Base-by-base conservation (phyloP, 495 filamentous ascomycete species). In the Durotheca rogersii region DNA sequence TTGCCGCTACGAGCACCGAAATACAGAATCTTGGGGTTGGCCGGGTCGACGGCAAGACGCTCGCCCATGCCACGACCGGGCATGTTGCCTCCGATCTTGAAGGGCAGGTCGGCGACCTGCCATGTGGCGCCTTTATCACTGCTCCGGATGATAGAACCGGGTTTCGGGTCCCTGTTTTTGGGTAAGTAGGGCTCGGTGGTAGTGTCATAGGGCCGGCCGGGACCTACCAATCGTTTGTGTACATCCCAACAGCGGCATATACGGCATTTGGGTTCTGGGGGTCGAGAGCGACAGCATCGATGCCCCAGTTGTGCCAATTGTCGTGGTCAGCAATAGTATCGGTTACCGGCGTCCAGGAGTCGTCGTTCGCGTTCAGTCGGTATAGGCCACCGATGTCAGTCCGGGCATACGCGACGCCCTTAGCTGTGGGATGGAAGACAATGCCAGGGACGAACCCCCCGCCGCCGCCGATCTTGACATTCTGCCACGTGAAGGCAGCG, bases 311-410 rank as follows among this genome's bases (percentile, higher is more conserved):
- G 35, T 69, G 65, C 79, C 79, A 82, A 46, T 69, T 73, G 9
- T 61, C 67, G 35, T 80, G 56, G 11, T 76, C 74, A 11, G 64
- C 61, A 15, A 80, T 65, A 33, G 63, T 70, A 52, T 85, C 81
- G 4, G 73, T 76, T 25, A 84, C 43, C 5, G 81, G 60, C 10
- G 75, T 81, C 81, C 81, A 84, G 4, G 73, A 76, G 53, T 81
- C 77, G 48, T 70, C 69, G 41, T 66, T 58, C 4, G 70, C 11
- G 42, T 81, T 80, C 38, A 82, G 67, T 36, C 73, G 68, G 59
- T 85, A 85, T 12, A 78, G 66, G 16, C 82, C 80, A 6, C 82
- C 81, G 56, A 85, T 84, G 51, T 85, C 82, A 2, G 81, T 81
- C 17, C 82, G 69, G 25, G 78, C 77, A 55, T 85, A 85, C 0